These are phyloP conservation scores for Maudiozyma pseudohumilis DNA, from an alignment of 805 yeast genomes.

Conservation along the genomic window DNA sequence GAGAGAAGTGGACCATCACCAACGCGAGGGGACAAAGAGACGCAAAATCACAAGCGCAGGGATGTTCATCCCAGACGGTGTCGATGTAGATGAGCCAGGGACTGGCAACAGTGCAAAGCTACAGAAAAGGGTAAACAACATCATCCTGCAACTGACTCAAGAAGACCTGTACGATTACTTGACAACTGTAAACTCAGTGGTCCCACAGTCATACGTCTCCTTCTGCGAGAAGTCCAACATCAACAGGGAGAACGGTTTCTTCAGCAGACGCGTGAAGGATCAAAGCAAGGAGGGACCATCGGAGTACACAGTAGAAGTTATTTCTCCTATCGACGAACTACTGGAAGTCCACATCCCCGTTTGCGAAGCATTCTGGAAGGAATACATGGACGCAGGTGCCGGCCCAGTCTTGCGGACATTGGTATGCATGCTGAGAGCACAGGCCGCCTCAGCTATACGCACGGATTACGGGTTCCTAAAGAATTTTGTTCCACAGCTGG, in stretches of 20 bases:
- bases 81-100: not conserved
- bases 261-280: constrained; percentile 2
- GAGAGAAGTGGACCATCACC: not conserved
- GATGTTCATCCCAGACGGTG: too few species aligned
- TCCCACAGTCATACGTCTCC: constrained; percentile 11
- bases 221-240: constrained; percentile 10
- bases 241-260: not conserved
- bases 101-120: not conserved
- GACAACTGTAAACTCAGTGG: constrained; percentile 12
- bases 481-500: constrained; percentile 9
- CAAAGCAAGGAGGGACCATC: not conserved
- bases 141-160: constrained; percentile 7
- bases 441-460: constrained; percentile 9
- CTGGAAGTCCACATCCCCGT: constrained; percentile 15
- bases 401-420: constrained; percentile 8
- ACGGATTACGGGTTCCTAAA: constrained; percentile 11
- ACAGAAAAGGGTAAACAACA: not conserved
- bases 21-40: too few species aligned
- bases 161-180: constrained; percentile 14
- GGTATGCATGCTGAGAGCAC: constrained; percentile 10
- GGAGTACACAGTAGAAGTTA: not conserved
- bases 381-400: constrained; percentile 9
- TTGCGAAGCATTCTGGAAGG: constrained; percentile 15
- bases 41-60: not conserved
- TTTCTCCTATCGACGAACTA: constrained; percentile 11